Evolutionary conservation across 2,329 filamentous ascomycete genomes (phyloP).

Genomic region (Calonectria montana): DNA sequence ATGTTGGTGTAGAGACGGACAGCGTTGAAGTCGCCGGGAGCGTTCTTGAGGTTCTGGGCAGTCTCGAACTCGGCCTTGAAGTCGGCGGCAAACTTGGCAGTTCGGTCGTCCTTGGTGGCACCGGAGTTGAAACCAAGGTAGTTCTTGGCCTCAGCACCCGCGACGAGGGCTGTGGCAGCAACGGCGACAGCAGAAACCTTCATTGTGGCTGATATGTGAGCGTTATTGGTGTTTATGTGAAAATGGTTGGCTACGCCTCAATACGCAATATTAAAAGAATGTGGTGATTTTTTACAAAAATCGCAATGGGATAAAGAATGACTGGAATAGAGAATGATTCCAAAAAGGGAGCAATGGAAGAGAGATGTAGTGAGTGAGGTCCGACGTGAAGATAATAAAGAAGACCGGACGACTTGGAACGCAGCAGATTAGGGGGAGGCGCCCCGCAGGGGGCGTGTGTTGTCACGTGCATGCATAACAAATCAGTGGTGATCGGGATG

Average conservation of each 20-base stretch:
- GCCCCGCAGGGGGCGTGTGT: constrained; percentile 16
- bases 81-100: constrained; percentile 65
- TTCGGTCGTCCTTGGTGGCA: constrained; percentile 57
- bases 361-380: constrained; percentile 27
- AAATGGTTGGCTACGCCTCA: not conserved
- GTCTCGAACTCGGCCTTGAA: constrained; percentile 59
- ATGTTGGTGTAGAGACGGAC: constrained; percentile 77
- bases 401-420: constrained; percentile 30
- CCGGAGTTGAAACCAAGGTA: constrained; percentile 67
- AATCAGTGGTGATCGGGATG: constrained; percentile 19
- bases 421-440: constrained; percentile 39
- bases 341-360: constrained; percentile 8
- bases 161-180: constrained; percentile 53
- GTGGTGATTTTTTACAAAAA: constrained; percentile 27
- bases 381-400: constrained; percentile 19
- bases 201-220: constrained; percentile 48
- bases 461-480: constrained; percentile 34
- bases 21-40: constrained; percentile 67
- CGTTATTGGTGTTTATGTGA: constrained; percentile 16
- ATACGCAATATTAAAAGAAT: constrained; percentile 22
- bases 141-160: constrained; percentile 56
- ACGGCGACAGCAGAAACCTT: constrained; percentile 50
- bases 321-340: constrained; percentile 38
- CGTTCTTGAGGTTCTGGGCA: constrained; percentile 47
- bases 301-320: constrained; percentile 34